Evolutionary conservation across 768 basidiomycete genomes (phyloP).

Genomic region (Sistotremastrum niveocremeum): DNA sequence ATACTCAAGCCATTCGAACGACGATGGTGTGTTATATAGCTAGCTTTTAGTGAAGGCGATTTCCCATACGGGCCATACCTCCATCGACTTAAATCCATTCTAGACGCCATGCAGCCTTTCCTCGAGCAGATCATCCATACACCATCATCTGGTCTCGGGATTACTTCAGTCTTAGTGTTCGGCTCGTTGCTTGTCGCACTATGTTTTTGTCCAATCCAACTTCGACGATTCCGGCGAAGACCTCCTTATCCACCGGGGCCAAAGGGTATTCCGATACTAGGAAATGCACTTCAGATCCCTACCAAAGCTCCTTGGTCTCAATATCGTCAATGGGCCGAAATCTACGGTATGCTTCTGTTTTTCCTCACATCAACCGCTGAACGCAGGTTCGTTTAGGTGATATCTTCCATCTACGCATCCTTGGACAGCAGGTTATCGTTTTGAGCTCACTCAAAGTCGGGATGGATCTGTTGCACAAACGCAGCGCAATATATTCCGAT

Average conservation of each 20-base stretch:
- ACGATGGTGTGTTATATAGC: too few species aligned
- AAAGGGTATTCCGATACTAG: slow-evolving; percentile 5
- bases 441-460: slow-evolving; percentile 5
- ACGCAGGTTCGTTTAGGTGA: slow-evolving; percentile 3
- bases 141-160: too few species aligned
- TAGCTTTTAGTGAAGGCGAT: too few species aligned
- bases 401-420: slow-evolving; percentile 3
- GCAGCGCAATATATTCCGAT: slow-evolving; percentile 8
- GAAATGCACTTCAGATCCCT: slow-evolving; percentile 9
- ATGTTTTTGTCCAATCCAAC: too few species aligned
- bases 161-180: too few species aligned
- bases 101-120: too few species aligned
- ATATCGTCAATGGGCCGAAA: slow-evolving; percentile 1
- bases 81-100: too few species aligned
- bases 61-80: too few species aligned
- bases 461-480: slow-evolving; percentile 10
- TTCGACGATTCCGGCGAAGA: too few species aligned
- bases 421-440: slow-evolving; percentile 13
- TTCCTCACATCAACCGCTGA: not conserved
- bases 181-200: too few species aligned
- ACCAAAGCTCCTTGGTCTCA: slow-evolving; percentile 5
- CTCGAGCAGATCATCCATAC: too few species aligned
- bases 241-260: slow-evolving; percentile 11
- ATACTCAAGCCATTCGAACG: too few species aligned
- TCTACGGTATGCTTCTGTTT: slow-evolving; percentile 5